Evolutionary conservation across 305 asterid species (phyloP).

Genomic region (Fraxinus velutina): DNA sequence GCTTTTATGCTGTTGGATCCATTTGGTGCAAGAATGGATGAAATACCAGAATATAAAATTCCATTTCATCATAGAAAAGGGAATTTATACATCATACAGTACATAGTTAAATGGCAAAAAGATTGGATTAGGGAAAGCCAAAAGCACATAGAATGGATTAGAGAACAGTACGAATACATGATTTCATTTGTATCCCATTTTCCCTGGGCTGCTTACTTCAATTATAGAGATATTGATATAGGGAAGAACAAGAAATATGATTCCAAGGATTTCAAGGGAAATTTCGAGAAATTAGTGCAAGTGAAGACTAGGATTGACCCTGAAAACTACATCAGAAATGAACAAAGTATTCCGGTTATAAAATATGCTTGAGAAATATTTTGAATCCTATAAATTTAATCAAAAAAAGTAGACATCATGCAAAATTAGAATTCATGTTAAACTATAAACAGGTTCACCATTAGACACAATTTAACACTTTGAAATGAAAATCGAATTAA

Average conservation of each 20-base stretch:
- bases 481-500: too few species aligned
- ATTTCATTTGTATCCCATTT: constrained; percentile 18
- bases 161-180: constrained; percentile 18
- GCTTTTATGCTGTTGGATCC: constrained; percentile 40
- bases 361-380: background rate
- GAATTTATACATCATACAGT: constrained; percentile 38
- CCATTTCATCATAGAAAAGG: constrained; percentile 52
- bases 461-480: background rate
- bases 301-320: constrained; percentile 25
- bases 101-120: constrained; percentile 39
- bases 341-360: too few species aligned
- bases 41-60: constrained; percentile 20
- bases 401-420: too few species aligned
- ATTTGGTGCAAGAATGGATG: constrained; percentile 42
- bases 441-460: background rate
- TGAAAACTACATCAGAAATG: background rate
- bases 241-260: constrained; percentile 26
- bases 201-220: constrained; percentile 26
- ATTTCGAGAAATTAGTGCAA: constrained; percentile 28
- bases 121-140: constrained; percentile 9
- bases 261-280: constrained; percentile 26
- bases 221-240: constrained; percentile 36
- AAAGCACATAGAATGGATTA: constrained; percentile 35
- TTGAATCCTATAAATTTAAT: background rate
- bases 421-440: background rate